Percentiles rank a stretch among this genome's conserved stretches.
Evolutionary conservation across 2,329 filamentous ascomycete species (phyloP).

Genomic region (Colletotrichum eleusines): DNA sequence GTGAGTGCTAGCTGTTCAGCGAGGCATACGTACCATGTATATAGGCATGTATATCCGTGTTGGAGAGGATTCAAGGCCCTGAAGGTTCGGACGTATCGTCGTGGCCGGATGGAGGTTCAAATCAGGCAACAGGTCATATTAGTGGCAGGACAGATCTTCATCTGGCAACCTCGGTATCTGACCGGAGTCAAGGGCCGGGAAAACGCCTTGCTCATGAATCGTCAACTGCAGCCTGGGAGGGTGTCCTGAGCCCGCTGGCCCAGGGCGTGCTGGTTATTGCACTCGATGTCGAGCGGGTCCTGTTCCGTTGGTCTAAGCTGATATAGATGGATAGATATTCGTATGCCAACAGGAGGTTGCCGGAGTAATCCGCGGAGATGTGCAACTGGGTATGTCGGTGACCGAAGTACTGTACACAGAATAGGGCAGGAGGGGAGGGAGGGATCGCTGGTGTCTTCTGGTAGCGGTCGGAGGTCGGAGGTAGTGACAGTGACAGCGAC

Average conservation of each 20-base stretch:
- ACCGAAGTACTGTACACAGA: neutral
- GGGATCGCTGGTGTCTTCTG: slow-evolving; percentile 32
- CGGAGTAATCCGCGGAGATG: slow-evolving; percentile 17
- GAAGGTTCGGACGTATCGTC: neutral
- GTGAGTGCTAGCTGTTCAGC: neutral
- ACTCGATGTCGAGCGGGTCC: neutral
- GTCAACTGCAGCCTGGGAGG: no score
- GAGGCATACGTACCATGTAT: no score
- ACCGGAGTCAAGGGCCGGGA: neutral
- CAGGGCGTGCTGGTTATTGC: no score
- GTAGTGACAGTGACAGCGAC: slow-evolving; percentile 21
- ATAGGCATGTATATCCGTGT: neutral
- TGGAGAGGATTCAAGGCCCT: neutral
- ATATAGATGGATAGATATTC: neutral
- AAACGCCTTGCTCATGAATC: no score
- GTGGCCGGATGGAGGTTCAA: neutral
- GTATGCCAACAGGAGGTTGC: slow-evolving; percentile 18
- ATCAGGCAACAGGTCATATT: neutral
- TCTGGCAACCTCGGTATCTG: neutral
- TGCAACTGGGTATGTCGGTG: slow-evolving; percentile 8
- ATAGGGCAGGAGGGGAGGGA: slow-evolving; percentile 16
- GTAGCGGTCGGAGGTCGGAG: neutral
- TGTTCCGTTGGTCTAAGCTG: slow-evolving; percentile 4
- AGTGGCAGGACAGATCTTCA: neutral
- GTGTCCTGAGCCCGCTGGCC: no score